Conservation (phyloP, 2,329 filamentous ascomycete genomes). For the Paraphaeosphaeria minitans region DNA sequence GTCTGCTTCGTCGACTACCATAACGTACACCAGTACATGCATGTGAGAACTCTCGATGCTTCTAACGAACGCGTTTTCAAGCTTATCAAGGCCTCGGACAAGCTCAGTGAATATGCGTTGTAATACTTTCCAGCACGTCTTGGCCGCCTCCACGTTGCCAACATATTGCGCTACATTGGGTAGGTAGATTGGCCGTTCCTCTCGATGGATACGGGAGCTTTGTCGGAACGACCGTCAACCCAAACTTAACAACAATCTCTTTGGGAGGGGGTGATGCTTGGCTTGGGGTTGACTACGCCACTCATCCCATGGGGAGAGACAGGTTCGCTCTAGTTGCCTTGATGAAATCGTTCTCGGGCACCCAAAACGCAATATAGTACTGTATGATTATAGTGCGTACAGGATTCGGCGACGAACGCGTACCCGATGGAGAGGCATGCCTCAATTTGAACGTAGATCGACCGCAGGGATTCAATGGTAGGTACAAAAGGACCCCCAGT, state of each 20-base stretch:
- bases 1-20: neutral
- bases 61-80: too few relatives aligned
- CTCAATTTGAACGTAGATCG: slow-evolving; percentile 36
- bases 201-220: slow-evolving; percentile 49
- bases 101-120: neutral
- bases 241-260: slow-evolving; percentile 45
- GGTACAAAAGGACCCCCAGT: slow-evolving; percentile 33
- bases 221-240: slow-evolving; percentile 42
- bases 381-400: slow-evolving; percentile 51
- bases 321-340: slow-evolving; percentile 48
- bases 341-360: slow-evolving; percentile 46
- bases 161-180: neutral
- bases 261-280: slow-evolving; percentile 50
- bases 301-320: slow-evolving; percentile 41
- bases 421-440: slow-evolving; percentile 31
- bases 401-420: slow-evolving; percentile 46
- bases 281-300: slow-evolving; percentile 55
- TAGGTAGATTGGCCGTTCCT: slow-evolving; percentile 11
- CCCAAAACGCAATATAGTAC: slow-evolving; percentile 42
- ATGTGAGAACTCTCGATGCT: neutral
- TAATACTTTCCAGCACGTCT: neutral
- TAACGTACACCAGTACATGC: neutral
- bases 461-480: slow-evolving; percentile 18
- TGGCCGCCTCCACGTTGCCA: neutral
- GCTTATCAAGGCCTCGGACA: neutral